Conservation (phyloP, 345 rosid species). For the Eucalyptus tenuipes region DNA sequence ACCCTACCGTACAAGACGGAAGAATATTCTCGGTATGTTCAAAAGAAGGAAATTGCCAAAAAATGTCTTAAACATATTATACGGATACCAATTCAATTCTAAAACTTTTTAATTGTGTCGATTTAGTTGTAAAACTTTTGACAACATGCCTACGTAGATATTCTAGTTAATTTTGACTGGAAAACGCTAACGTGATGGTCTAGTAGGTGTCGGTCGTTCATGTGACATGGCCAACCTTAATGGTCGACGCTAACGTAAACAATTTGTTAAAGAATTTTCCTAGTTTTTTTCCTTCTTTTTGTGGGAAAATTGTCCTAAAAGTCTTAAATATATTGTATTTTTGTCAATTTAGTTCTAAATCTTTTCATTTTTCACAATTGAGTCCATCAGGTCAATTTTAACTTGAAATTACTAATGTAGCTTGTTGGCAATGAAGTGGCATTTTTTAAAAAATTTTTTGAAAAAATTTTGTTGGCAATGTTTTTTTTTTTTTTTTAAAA, state of each 20-base stretch:
- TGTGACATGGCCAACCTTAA: fast-evolving
- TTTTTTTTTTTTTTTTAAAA: fast-evolving
- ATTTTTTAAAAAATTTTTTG: too few species aligned
- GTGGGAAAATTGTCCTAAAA: too few species aligned
- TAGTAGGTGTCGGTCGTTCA: fast-evolving
- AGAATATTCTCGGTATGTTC: neutral
- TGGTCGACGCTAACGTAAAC: fast-evolving
- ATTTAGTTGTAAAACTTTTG: too few species aligned
- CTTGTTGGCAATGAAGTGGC: fast-evolving
- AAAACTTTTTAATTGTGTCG: fast-evolving
- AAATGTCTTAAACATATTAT: too few species aligned
- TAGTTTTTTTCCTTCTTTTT: fast-evolving
- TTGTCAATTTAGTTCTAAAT: fast-evolving
- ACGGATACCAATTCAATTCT: fast-evolving
- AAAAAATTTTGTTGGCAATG: too few species aligned
- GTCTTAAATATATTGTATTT: too few species aligned
- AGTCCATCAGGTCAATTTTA: too few species aligned
- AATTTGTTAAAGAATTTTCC: fast-evolving
- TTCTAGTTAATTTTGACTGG: fast-evolving
- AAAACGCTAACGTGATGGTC: fast-evolving
- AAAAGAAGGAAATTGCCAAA: neutral
- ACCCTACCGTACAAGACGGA: neutral
- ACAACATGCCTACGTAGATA: fast-evolving
- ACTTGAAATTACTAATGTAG: fast-evolving
- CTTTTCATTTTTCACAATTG: too few species aligned